Evolutionary conservation across 164 flowering plant genomes (phyloP), one percentile per base, ranked within the genome.

Genomic region (Brasenia schreberi): DNA sequence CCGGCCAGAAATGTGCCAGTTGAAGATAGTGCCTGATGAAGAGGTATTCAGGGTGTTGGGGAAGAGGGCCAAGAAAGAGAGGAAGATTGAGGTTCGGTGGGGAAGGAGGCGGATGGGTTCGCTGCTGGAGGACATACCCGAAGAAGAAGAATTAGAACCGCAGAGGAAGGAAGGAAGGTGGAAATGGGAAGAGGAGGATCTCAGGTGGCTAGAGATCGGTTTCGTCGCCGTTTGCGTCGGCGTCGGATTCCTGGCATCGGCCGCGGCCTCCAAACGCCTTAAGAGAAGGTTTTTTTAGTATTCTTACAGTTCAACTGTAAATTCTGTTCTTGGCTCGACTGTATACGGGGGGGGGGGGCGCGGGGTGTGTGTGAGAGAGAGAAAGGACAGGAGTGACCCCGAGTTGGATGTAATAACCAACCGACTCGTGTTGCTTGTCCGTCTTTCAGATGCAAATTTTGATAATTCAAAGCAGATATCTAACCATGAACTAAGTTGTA

Each of bases 141-240:
- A 88, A 77, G 79, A 44, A 43, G 79, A 68, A 39, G 16, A 39
- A 17, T 61, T 42, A 43, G 71, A 18, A 5, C 39, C 17, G 5
- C 69, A 49, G 39, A 66, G 43, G 43, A 69, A 19, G 64, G 81
- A 45, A 12, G 53, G 14, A 12, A 45, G 7, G 53, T 45, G 53
- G 53, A 12, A 45, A 7, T 45, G 53, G 2, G 53, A 45, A 12
- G 53, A 83, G 19, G 86, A 84, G 10, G 83, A 84, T 42, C 70
- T 79, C 45, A 85, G 91, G 96, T 90, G 87, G 17, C 81, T 88
- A 6, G 96, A 91, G 70, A 79, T 87, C 62, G 95, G 93, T 60
- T 75, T 88, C 27, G 88, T 88, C 95, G 92, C 81, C 5, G 71
- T 83, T 77, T 85, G 89, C 69, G 69, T 91, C 65, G 93, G 95